A percentile compares a stretch with the other conserved stretches of the same genome.
These are phyloP conservation scores for Aegilops tauschii DNA, from an alignment of 176 grass and related monocot genomes.

Conservation along the genomic window DNA sequence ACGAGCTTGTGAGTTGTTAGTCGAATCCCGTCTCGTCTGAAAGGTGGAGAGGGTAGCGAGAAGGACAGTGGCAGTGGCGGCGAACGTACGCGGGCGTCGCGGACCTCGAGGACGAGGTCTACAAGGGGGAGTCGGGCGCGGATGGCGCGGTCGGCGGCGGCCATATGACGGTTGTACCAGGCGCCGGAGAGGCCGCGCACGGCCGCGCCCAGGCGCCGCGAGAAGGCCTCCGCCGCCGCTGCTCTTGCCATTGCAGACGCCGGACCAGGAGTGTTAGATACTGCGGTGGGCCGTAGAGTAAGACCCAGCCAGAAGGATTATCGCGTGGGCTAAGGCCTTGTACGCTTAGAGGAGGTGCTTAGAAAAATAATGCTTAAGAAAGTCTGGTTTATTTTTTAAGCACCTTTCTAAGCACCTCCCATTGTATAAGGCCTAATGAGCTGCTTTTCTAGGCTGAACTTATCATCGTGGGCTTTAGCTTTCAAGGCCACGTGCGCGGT, in stretches of 20 bases:
- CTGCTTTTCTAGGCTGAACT: neutral
- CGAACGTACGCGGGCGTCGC: slow-evolving; percentile 54
- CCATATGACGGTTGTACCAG: slow-evolving; percentile 61
- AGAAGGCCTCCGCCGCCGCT: slow-evolving; percentile 32
- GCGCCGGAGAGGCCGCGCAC: slow-evolving; percentile 39
- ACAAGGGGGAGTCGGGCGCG: slow-evolving; percentile 53
- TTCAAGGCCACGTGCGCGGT: no score
- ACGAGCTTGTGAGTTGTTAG: neutral
- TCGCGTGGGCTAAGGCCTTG: no score
- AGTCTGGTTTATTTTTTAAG: no score
- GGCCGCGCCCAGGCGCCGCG: slow-evolving; percentile 36
- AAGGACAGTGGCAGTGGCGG: neutral
- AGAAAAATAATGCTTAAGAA: no score
- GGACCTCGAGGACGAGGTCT: slow-evolving; percentile 69
- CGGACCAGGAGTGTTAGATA: neutral
- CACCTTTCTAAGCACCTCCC: no score
- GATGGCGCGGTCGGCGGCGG: slow-evolving; percentile 49
- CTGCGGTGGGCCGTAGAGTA: neutral
- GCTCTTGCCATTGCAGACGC: slow-evolving; percentile 13
- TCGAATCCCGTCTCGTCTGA: neutral
- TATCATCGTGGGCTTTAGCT: neutral
- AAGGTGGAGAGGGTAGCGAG: neutral
- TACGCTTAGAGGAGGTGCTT: no score
- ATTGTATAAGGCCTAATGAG: neutral
- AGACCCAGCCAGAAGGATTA: neutral